phyloP scores from a whole-genome alignment of 2,329 filamentous ascomycete species.

The Falciphora oryzae region DNA sequence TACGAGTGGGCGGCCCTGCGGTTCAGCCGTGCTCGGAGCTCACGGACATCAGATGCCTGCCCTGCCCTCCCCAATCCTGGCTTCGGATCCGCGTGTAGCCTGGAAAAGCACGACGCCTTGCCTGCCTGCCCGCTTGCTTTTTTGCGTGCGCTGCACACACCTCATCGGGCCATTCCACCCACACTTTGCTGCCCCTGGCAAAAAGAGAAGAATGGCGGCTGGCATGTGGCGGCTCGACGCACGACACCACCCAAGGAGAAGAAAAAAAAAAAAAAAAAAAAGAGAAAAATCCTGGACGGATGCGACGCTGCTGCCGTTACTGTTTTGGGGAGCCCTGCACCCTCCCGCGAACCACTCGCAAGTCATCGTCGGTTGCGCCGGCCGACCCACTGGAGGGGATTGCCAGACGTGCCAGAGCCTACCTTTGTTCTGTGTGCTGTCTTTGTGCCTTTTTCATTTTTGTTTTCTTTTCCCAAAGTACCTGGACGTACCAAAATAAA shows the following conservation, averaged over 20 bases:
- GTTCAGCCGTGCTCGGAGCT: not conserved
- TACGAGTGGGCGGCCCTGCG: not conserved
- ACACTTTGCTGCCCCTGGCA: not conserved
- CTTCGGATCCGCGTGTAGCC: too few species aligned
- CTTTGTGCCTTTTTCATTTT: not conserved
- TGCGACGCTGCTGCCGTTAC: not conserved
- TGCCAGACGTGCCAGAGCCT: not conserved
- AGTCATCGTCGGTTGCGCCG: not conserved
- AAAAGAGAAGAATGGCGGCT: not conserved
- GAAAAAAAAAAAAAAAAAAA: not conserved
- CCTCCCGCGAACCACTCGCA: not conserved
- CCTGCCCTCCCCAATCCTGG: too few species aligned
- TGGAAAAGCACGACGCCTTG: not conserved
- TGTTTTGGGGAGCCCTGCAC: slow-evolving; percentile 5
- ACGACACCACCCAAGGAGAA: not conserved
- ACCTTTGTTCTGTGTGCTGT: not conserved
- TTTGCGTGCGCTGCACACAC: too few species aligned
- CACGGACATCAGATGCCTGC: not conserved
- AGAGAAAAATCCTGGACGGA: not conserved
- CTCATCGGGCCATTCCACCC: too few species aligned
- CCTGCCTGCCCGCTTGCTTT: too few species aligned
- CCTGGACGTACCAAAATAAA: not conserved
- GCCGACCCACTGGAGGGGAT: not conserved
- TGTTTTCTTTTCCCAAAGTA: not conserved
- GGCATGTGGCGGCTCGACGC: not conserved